A percentile compares a stretch with the other conserved stretches of the same genome.
Evolutionary conservation across 2,329 filamentous ascomycete genomes (phyloP).

Genomic region (Paecilomyces niveus): DNA sequence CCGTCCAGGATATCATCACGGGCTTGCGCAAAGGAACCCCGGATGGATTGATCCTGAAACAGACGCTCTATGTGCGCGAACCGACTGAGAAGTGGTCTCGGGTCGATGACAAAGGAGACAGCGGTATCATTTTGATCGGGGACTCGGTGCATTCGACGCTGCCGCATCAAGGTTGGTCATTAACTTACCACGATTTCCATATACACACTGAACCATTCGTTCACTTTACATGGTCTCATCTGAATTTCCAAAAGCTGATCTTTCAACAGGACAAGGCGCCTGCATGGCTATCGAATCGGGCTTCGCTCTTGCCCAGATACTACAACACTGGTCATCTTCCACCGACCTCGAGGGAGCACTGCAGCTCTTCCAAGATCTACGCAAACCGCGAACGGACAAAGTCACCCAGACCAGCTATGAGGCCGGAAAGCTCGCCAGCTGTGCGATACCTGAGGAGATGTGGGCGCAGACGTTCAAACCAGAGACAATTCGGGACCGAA

Average conservation of each 20-base stretch:
- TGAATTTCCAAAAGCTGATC: too few relatives aligned
- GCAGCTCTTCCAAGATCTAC: conserved; percentile 27
- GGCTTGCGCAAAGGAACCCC: conserved; percentile 21
- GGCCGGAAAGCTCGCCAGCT: conserved; percentile 18
- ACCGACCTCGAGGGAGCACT: conserved; percentile 21
- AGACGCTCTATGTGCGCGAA: conserved; percentile 26
- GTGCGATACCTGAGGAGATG: conserved; percentile 14
- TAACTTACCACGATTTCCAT: conserved; percentile 1
- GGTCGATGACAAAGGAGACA: conserved; percentile 12
- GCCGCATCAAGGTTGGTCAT: conserved; percentile 22
- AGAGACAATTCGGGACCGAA: conserved; percentile 10
- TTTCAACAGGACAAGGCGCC: conserved; percentile 21
- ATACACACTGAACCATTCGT: not conserved
- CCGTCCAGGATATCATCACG: conserved; percentile 25
- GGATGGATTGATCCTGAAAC: conserved; percentile 27
- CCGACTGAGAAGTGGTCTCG: conserved; percentile 25
- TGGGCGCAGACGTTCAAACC: conserved; percentile 12
- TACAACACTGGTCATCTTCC: conserved; percentile 20
- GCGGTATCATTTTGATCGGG: conserved; percentile 24
- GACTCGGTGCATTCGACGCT: conserved; percentile 29
- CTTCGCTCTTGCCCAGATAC: conserved; percentile 22
- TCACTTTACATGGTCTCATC: too few relatives aligned
- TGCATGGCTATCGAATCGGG: conserved; percentile 30
- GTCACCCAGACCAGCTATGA: conserved; percentile 20
- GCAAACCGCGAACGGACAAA: conserved; percentile 29